Evolutionary conservation across 768 basidiomycete genomes (phyloP), one percentile per base, ranked within the genome.

Genomic region (Mrakia gelida): DNA sequence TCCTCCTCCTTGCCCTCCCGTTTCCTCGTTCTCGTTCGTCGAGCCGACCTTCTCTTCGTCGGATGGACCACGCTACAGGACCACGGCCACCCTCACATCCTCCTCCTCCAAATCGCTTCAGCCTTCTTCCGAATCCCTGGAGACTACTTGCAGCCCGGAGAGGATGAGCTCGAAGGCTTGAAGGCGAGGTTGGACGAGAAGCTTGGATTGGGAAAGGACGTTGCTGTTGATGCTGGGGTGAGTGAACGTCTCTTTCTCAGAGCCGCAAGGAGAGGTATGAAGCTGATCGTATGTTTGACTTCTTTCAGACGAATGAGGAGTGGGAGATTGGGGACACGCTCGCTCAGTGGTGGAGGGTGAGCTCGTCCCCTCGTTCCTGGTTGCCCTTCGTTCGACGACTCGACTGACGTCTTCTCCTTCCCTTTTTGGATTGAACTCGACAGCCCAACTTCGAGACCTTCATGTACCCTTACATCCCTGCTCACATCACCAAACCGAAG

Each of bases 71-170:
- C 75, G 8, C 8, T 75, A 5, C 93, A 97, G 85, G 95, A 98
- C 83, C 95, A 98, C 81, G 96, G 95, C 0, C 94, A 96, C 82
- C 95, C 96, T 1, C 96, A 99, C 82, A 94, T 98, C 79, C 89
- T 99, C 80, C 95, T 98, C 91, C 89, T 98, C 8, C 97, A 98
- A 83, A 97, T 99, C 83, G 97, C 95, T 30, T 98, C 97, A 84
- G 94, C 95, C 23, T 99, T 98, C 85, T 98, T 98, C 88, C 98
- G 98, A 85, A 90, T 99, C 21, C 97, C 97, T 5, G 97, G 97
- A n/a, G 95, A 98, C 85, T 98, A 98, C 85, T 90, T 99, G 78
- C 94, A 94, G 83, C 96, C 96, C 1, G 93, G 94, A 11, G 97
- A 98, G 86, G 91, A 93, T 81, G 96, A 98, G 82, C 87, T 91